Base-by-base conservation (phyloP, 208 protist species). In the Naegleria lovaniensis region DNA sequence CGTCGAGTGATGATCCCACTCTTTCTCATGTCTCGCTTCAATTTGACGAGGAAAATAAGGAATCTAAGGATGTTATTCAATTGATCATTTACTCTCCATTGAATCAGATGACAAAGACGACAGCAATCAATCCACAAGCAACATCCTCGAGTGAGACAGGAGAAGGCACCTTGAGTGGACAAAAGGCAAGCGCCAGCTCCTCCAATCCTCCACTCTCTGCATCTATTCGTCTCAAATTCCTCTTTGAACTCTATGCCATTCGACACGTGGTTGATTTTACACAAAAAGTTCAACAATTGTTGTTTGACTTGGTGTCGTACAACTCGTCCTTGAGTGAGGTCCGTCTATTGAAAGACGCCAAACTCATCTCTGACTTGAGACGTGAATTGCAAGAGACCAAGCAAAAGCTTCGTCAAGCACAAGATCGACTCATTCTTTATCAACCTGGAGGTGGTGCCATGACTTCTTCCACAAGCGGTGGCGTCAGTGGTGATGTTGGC, bases 31-130 rank as follows among this genome's bases (percentile, higher is more conserved):
- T 79, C n/a, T 19, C n/a, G 25, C 29, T 85, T 38, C 39, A 85
- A 85, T 85, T 85, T 85, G 83, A 85, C 29, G 83, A 85, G 16
- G 83, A 85, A 85, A 85, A 85, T 85, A 48, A 22, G n/a, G 83
- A 85, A 48, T 85, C 83, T 19, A 48, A 48, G 38, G 83, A 85
- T 85, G 15, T 85, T 85, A 1, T 85, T 16, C 33, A 85, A 40
- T 19, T 85, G 0, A 2, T 48, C 16, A 43, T 85, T 48, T 51
- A 48, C 15, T 40, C 83, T 29, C 83, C 83, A 40, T 11, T 85
- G 0, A 43, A 48, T 29, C 43, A 48, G 43, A 1, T 9, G 43
- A 9, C 43, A 7, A 48, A 9, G 43, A 48, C 7, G 43, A n/a
- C n/a, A n/a, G n/a, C n/a, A n/a, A 15, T 19, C 51, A 58, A 58